A percentile compares a stretch with the other conserved stretches of the same genome.
These are phyloP conservation scores for Suillus weaverae DNA, from an alignment of 768 basidiomycete species.

Conservation along the genomic window DNA sequence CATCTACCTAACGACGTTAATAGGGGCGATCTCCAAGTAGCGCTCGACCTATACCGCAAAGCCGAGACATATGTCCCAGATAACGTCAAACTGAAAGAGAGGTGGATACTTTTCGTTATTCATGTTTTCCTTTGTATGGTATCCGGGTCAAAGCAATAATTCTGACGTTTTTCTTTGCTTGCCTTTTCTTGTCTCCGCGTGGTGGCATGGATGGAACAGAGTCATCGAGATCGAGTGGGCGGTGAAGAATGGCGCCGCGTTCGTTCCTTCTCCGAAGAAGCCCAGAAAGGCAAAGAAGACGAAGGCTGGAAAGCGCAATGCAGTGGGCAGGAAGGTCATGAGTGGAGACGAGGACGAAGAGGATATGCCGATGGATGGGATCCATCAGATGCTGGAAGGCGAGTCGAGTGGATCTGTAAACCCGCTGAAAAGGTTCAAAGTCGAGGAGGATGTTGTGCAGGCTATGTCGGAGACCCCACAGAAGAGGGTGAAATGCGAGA, in stretches of 20 bases:
- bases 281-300: constrained; percentile 37
- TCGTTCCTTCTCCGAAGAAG: constrained; percentile 56
- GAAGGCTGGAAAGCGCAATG: constrained; percentile 20
- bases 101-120: constrained; percentile 77
- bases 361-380: constrained; percentile 4
- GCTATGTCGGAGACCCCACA: constrained; percentile 22
- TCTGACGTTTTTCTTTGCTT: constrained; percentile 43
- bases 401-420: constrained; percentile 5
- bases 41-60: constrained; percentile 79
- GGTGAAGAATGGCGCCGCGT: constrained; percentile 59
- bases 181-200: constrained; percentile 13
- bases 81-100: constrained; percentile 81
- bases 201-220: constrained; percentile 37
- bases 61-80: constrained; percentile 85
- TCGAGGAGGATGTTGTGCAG: constrained; percentile 33
- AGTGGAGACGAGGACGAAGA: constrained; percentile 6
- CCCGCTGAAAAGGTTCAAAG: constrained; percentile 11
- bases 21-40: constrained; percentile 79
- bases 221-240: constrained; percentile 84
- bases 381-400: constrained; percentile 6
- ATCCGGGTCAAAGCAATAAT: constrained; percentile 38
- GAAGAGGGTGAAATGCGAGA: constrained; percentile 27
- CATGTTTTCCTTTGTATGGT: constrained; percentile 62
- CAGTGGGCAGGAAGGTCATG: constrained; percentile 15
- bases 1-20: not conserved